Evolutionary conservation across 805 yeast genomes (phyloP), one percentile per base, ranked within the genome.

Genomic region (Pichia manshurica): DNA sequence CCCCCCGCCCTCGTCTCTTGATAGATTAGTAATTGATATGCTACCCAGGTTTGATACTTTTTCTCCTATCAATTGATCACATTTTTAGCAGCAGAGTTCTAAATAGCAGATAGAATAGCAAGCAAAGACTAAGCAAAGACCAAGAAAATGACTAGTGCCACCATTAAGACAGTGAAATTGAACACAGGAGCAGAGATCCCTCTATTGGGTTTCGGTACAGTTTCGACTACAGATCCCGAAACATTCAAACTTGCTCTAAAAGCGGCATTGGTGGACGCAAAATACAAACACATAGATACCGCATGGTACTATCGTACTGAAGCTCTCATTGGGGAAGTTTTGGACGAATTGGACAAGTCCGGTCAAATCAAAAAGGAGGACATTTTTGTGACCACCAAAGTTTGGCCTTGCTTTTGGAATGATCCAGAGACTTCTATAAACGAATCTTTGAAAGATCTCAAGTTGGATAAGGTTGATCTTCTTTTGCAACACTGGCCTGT

Each of bases 181-280:
- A 84, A 83, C 73, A 76, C 78, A 51, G 91, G 93, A 21, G 70
- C 68, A 28, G 54, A 58, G 28, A 81, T 86, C 52, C 91, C 91
- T 21, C 74, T 71, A 12, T 71, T 86, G 34, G 91, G 87, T 5
- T 74, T 83, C 44, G 93, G 95, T 41, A 84, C 95, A n/a, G 60
- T 54, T 15, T 52, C 53, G 42, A 29, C 47, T 1, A 53, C 46
- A 1, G 37, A 38, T 7, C 38, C 41, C 13, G 34, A 43, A 1
- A 9, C 31, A 3, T 58, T 56, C 46, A 58, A 57, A 32, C 51
- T 50, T 2, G 62, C 58, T 15, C 13, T 62, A 29, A 47, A 39
- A 19, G 59, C 60, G 7, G 66, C 65, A 3, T 31, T 64, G 29
- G 16, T 54, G 23, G 71, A 68, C 58, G 74, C 76, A 0, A 75